phyloP scores from a whole-genome alignment of 257 asterid species.

The Scutellaria minor region DNA sequence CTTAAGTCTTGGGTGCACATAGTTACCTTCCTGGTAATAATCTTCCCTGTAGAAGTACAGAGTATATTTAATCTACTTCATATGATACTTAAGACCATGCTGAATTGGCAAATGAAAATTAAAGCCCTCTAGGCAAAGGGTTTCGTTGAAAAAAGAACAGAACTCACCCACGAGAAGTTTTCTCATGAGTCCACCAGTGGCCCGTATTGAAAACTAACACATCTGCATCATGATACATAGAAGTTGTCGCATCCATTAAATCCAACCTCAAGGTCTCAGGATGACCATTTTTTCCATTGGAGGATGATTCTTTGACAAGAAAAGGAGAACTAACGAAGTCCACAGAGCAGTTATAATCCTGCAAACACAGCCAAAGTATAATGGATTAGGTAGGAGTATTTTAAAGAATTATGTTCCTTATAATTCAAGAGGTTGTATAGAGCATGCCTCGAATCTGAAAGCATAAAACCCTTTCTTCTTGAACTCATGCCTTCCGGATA shows the following conservation, averaged over 20 bases:
- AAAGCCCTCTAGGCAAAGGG: not conserved
- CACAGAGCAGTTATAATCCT: slow-evolving; percentile 86
- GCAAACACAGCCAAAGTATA: slow-evolving; percentile 36
- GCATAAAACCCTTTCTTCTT: slow-evolving; percentile 92
- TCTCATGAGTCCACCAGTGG: slow-evolving; percentile 99
- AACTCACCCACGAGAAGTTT: slow-evolving; percentile 89
- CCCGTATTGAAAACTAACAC: slow-evolving; percentile 87
- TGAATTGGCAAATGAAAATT: too few species aligned
- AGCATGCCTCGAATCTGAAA: slow-evolving; percentile 82
- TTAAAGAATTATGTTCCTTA: not conserved
- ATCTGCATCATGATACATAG: slow-evolving; percentile 92
- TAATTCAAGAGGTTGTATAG: slow-evolving; percentile 10
- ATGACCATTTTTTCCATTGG: slow-evolving; percentile 62
- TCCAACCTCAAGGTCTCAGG: slow-evolving; percentile 84
- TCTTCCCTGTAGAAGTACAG: slow-evolving; percentile 59
- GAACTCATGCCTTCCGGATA: slow-evolving; percentile 85
- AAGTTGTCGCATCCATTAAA: slow-evolving; percentile 74
- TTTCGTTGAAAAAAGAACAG: not conserved
- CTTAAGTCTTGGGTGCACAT: slow-evolving; percentile 70
- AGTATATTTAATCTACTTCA: not conserved
- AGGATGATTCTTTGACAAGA: slow-evolving; percentile 72
- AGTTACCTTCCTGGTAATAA: slow-evolving; percentile 92
- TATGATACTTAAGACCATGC: not conserved
- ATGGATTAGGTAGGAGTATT: slow-evolving; percentile 12
- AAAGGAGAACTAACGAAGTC: slow-evolving; percentile 93